Evolutionary conservation across 257 asterid species (phyloP).

Genomic region (Lithospermum erythrorhizon): DNA sequence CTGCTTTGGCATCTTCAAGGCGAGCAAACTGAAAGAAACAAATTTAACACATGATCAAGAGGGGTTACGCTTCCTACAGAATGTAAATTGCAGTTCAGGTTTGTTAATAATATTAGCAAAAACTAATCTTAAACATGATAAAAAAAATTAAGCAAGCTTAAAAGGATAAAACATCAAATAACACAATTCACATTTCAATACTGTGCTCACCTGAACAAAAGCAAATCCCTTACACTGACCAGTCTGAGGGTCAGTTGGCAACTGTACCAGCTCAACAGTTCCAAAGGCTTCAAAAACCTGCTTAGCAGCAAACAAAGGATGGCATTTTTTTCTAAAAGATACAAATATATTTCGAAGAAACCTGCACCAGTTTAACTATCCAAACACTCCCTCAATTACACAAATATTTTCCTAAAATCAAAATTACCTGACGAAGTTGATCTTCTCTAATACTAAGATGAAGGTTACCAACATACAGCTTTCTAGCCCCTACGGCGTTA

Average conservation of each 20-base stretch:
- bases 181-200: constrained; percentile 1
- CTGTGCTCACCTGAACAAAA: constrained; percentile 40
- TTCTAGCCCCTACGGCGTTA: constrained; percentile 46
- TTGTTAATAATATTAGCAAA: neutral
- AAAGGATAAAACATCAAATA: neutral
- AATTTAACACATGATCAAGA: neutral
- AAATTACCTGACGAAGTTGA: constrained; percentile 58
- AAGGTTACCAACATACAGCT: constrained; percentile 57
- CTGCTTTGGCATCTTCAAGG: constrained; percentile 59
- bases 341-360: too few relatives aligned
- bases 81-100: neutral
- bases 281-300: constrained; percentile 75
- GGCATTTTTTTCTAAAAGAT: neutral
- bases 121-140: neutral
- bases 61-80: neutral
- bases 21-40: constrained; percentile 46
- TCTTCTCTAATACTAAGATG: constrained; percentile 52
- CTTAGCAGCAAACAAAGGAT: constrained; percentile 1
- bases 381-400: too few relatives aligned
- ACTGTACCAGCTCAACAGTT: constrained; percentile 58
- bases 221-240: constrained; percentile 61
- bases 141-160: neutral
- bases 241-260: constrained; percentile 52
- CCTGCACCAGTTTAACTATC: too few relatives aligned
- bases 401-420: too few relatives aligned